A percentile compares a stretch with the other conserved stretches of the same genome.
Conservation (phyloP, 495 filamentous ascomycete genomes). For the Talaromyces nanjingensis region DNA sequence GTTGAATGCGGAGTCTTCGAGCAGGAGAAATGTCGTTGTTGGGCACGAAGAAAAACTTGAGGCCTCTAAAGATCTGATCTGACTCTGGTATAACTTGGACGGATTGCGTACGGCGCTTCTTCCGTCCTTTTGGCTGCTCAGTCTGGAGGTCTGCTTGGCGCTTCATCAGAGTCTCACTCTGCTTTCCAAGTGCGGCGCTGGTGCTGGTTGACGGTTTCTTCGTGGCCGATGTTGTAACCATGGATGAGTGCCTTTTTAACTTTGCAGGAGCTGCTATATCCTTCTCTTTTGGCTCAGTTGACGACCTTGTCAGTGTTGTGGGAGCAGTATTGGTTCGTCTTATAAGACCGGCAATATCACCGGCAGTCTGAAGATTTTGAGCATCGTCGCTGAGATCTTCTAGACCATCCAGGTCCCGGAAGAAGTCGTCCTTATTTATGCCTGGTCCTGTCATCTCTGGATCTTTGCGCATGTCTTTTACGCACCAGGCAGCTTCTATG, state of each 20-base stretch:
- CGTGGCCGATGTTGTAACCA: neutral
- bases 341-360: neutral
- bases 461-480: neutral
- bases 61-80: slow-evolving; percentile 57
- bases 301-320: neutral
- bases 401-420: neutral
- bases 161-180: neutral
- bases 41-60: slow-evolving; percentile 74
- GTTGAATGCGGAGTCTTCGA: slow-evolving; percentile 63
- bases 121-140: slow-evolving; percentile 3
- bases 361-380: neutral
- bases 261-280: neutral
- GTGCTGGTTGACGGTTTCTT: neutral
- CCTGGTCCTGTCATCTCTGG: neutral
- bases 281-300: neutral
- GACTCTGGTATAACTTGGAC: slow-evolving; percentile 45
- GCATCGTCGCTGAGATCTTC: neutral
- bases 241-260: neutral
- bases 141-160: neutral
- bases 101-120: slow-evolving; percentile 23
- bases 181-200: neutral
- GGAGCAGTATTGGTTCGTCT: neutral
- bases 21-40: slow-evolving; percentile 63
- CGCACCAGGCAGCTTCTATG: neutral
- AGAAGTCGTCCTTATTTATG: neutral